These are phyloP conservation scores for Penicillium macrosclerotiorum DNA, from an alignment of 495 filamentous ascomycete species.

Conservation along the genomic window DNA sequence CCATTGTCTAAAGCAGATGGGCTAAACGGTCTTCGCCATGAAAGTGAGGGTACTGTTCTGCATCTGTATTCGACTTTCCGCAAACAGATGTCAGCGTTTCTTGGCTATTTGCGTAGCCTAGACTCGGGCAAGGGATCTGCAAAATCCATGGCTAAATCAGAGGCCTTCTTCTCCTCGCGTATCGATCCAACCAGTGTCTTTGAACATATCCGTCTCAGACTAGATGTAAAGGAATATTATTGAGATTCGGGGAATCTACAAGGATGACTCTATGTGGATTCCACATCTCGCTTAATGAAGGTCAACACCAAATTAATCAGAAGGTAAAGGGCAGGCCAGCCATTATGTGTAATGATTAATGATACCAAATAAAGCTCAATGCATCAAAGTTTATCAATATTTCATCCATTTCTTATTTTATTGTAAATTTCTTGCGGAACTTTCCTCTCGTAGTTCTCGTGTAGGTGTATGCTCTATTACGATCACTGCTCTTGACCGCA, in stretches of 20 bases:
- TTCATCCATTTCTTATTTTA: background rate
- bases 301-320: too few species aligned
- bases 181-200: conserved; percentile 42
- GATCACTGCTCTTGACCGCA: too few species aligned
- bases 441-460: too few species aligned
- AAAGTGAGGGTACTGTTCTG: conserved; percentile 42
- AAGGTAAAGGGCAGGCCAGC: too few species aligned
- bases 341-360: background rate
- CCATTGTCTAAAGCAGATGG: conserved; percentile 46
- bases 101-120: conserved; percentile 36
- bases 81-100: conserved; percentile 67
- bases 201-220: conserved; percentile 45
- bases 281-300: background rate
- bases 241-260: conserved; percentile 14
- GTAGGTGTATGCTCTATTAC: too few species aligned
- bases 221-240: conserved; percentile 53
- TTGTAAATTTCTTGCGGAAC: too few species aligned
- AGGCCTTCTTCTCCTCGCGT: conserved; percentile 25
- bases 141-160: conserved; percentile 29
- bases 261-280: background rate
- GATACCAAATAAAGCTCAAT: background rate
- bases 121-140: conserved; percentile 49
- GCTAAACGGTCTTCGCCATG: conserved; percentile 32
- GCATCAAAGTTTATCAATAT: background rate
- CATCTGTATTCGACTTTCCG: conserved; percentile 61